Conservation (phyloP, 2,329 filamentous ascomycete genomes). For the Cadophora sp. region DNA sequence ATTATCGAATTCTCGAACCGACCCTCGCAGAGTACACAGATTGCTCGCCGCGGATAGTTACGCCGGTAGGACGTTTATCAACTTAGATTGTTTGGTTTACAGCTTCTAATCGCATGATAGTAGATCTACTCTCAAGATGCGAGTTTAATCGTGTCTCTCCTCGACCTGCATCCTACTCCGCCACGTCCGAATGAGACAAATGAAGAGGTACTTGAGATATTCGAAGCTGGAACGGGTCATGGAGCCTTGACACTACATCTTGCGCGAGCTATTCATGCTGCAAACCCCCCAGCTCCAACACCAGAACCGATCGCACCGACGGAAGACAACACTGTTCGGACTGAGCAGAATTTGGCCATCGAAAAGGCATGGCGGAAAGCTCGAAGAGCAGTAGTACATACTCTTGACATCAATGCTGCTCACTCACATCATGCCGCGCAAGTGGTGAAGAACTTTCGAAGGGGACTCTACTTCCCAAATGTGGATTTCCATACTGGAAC, state of each 20-base stretch:
- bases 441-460: constrained; percentile 70
- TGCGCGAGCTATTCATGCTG: constrained; percentile 76
- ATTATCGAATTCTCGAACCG: constrained; percentile 60
- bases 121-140: constrained; percentile 80
- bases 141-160: constrained; percentile 74
- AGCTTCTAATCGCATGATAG: constrained; percentile 35
- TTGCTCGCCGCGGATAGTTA: constrained; percentile 72
- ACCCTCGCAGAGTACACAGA: constrained; percentile 77
- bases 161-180: constrained; percentile 75
- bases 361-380: constrained; percentile 42
- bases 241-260: constrained; percentile 79
- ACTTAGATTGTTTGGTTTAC: no score
- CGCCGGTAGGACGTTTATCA: constrained; percentile 61
- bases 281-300: constrained; percentile 63
- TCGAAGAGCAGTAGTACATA: constrained; percentile 76
- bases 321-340: neutral
- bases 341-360: neutral
- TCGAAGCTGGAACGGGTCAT: constrained; percentile 87
- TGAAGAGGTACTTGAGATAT: constrained; percentile 67
- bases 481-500: constrained; percentile 77
- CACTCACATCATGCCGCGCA: constrained; percentile 70
- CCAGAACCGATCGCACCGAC: constrained; percentile 5
- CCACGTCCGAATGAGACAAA: constrained; percentile 66
- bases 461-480: constrained; percentile 72
- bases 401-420: constrained; percentile 68